Conservation (phyloP, 2,329 filamentous ascomycete genomes). For the Colletotrichum incanum region DNA sequence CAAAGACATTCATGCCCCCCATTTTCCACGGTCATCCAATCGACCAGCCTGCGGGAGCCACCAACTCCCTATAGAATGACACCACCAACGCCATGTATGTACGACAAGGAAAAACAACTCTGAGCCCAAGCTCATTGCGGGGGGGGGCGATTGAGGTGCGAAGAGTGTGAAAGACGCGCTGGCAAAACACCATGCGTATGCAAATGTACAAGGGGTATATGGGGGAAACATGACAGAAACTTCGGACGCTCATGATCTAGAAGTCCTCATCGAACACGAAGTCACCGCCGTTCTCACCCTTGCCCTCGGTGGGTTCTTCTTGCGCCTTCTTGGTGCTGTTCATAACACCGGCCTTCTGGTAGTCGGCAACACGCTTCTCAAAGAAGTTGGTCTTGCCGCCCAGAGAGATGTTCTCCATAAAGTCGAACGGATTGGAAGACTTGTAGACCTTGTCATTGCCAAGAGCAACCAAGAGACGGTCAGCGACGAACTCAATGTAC, state of each 20-base stretch:
- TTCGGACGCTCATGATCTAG: constrained; percentile 65
- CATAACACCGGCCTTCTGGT: constrained; percentile 99
- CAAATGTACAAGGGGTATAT: constrained; percentile 46
- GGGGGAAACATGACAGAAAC: constrained; percentile 42
- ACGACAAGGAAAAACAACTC: constrained; percentile 28
- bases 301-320: constrained; percentile 62
- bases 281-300: constrained; percentile 78
- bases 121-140: constrained; percentile 15
- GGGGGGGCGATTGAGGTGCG: constrained; percentile 16
- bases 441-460: constrained; percentile 97
- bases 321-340: constrained; percentile 86
- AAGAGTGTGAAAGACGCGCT: constrained; percentile 48
- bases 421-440: constrained; percentile 96
- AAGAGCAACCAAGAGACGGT: constrained; percentile 91
- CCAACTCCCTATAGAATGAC: constrained; percentile 36
- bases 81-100: constrained; percentile 39
- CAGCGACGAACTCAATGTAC: constrained; percentile 99
- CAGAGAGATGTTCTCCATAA: constrained; percentile 99
- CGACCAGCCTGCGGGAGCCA: constrained; percentile 33
- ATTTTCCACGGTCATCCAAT: constrained; percentile 41
- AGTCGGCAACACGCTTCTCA: constrained; percentile 99
- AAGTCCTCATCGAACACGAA: constrained; percentile 98
- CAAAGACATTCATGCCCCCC: constrained; percentile 40
- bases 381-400: constrained; percentile 99
- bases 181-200: constrained; percentile 43